phyloP scores from a whole-genome alignment of 257 asterid genomes.

The Leptodermis oblonga region DNA sequence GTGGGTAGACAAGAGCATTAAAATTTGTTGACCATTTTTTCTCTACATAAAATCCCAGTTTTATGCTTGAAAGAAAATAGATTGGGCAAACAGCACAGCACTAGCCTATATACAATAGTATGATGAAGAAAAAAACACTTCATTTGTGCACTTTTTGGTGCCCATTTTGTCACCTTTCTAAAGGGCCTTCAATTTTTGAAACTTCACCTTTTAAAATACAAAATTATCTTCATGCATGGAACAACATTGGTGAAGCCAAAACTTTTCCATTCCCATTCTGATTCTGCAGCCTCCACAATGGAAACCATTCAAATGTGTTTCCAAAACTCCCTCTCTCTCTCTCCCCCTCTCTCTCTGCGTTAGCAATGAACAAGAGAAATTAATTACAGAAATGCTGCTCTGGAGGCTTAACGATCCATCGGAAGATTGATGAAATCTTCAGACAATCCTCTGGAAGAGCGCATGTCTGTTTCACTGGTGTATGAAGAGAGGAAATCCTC shows the following conservation, averaged over 20 bases:
- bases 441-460: constrained; percentile 56
- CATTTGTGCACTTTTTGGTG: neutral
- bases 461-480: constrained; percentile 44
- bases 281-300: neutral
- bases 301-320: neutral
- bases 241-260: constrained; percentile 15
- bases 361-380: too few relatives aligned
- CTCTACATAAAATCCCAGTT: constrained; percentile 3
- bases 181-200: constrained; percentile 9
- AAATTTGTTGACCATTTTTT: neutral
- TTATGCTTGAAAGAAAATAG: constrained; percentile 4
- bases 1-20: neutral
- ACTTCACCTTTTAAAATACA: constrained; percentile 14
- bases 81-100: constrained; percentile 6
- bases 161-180: neutral
- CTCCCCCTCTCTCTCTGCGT: too few relatives aligned
- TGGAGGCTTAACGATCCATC: constrained; percentile 5
- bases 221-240: neutral
- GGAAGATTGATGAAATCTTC: constrained; percentile 35
- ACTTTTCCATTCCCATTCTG: constrained; percentile 8
- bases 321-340: constrained; percentile 10
- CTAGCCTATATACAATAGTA: constrained; percentile 12
- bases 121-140: neutral
- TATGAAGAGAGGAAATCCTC: constrained; percentile 49
- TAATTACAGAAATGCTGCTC: too few relatives aligned